A percentile compares a stretch with the other conserved stretches of the same genome.
These are phyloP conservation scores for Tagetes patula DNA, from an alignment of 129 eudicot genomes.

Conservation along the genomic window DNA sequence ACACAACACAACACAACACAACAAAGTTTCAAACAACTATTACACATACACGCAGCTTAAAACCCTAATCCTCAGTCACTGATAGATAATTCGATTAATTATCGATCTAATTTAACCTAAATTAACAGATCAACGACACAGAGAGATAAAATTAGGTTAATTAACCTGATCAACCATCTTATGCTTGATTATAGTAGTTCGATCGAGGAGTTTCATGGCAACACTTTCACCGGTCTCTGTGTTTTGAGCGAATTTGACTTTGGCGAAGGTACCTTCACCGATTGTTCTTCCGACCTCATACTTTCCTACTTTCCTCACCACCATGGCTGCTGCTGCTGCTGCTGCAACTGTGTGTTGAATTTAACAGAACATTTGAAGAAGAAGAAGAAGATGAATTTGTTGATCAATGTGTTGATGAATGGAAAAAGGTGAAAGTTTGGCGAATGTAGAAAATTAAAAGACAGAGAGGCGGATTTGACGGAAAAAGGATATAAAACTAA, in stretches of 20 bases:
- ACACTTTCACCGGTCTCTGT: conserved; percentile 98
- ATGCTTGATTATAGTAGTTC: conserved; percentile 84
- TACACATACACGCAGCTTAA: conserved; percentile 4
- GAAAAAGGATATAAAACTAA: neutral
- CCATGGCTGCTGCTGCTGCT: conserved; percentile 40
- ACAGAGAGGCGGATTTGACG: conserved; percentile 30
- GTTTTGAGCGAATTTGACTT: conserved; percentile 96
- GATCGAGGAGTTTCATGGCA: conserved; percentile 97
- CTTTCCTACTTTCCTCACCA: conserved; percentile 91
- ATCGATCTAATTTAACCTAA: conserved; percentile 12
- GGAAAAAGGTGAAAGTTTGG: conserved; percentile 18
- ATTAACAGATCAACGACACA: conserved; percentile 11
- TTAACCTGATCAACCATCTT: conserved; percentile 96
- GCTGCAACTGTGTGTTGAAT: neutral
- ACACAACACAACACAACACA: neutral
- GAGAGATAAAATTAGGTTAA: neutral
- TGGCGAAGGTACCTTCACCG: conserved; percentile 98
- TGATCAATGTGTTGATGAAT: neutral
- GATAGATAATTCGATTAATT: neutral
- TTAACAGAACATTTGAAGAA: conserved; percentile 28
- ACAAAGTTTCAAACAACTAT: neutral
- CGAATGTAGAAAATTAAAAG: conserved; percentile 4
- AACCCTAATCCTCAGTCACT: conserved; percentile 26
- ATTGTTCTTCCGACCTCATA: conserved; percentile 97
- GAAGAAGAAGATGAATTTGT: conserved; percentile 5